Base-by-base conservation (phyloP, 805 yeast species). In the Candida stauntonica region DNA sequence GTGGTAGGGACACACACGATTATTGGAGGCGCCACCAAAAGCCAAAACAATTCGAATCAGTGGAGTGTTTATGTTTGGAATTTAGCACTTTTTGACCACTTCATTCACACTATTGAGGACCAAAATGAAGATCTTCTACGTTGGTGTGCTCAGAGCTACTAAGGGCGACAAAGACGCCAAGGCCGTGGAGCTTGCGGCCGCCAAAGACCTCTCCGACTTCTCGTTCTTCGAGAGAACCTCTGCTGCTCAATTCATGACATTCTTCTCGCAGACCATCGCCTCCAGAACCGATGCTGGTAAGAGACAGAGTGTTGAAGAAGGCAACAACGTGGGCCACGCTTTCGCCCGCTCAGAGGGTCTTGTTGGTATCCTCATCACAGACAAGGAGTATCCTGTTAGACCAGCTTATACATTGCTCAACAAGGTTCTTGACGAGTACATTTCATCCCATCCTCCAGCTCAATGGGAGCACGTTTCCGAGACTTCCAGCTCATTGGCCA, bases 401-500 rank as follows among this genome's bases (percentile, higher is more conserved):
- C 98, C 96, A 12, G 98, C 97, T 1, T 91, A 87, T 64, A 86
- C 97, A 2, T 69, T 93, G 43, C 73, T 93, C 55, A 91, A 91
- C 72, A 91, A 87, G 66, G 68, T 91, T 17, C 70, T 87, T 51
- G 99, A 93, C 54, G 98, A 91, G 62, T 93, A 86, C 63, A 66
- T 91, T 39, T 70, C 89, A 11, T 78, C 81, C 46, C 88, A 85
- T 60, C 95, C 96, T 11, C 73, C 78, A 32, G 58, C 63, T 15
- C 79, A 81, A 46, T 88, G 96, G 96, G 61, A 60, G 33, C 55
- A 63, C 41, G 61, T 75, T 34, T 56, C 70, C 3, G 77, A 72
- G 41, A 67, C 72, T 2, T 58, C 59, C 30, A 50, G 75, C 14
- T 57, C 62, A 12, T 67, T 82, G 39, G 63, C 65, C 28, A 79